phyloP scores from a whole-genome alignment of 352 stramenopile genomes.

The Globisporangium parvum region DNA sequence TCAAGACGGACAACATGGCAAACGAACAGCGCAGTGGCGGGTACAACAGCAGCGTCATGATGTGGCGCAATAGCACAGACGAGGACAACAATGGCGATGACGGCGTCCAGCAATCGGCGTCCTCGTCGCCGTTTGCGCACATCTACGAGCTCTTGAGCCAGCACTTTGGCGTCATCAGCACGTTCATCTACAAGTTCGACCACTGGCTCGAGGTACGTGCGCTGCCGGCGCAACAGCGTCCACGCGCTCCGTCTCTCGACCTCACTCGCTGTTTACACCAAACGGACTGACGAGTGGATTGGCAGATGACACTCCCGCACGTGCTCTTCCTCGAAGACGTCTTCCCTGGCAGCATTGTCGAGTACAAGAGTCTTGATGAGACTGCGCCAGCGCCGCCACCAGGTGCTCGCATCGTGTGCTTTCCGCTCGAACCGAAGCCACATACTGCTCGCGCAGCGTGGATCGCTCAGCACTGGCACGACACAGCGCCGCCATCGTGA shows the following conservation, averaged over 20 bases:
- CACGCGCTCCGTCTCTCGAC: background rate
- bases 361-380: conserved; percentile 51
- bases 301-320: conserved; percentile 34
- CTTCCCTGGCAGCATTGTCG: conserved; percentile 49
- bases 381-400: conserved; percentile 14
- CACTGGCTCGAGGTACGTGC: conserved; percentile 70
- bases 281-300: too few species aligned
- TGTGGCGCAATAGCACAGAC: conserved; percentile 24
- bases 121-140: conserved; percentile 11
- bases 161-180: conserved; percentile 29
- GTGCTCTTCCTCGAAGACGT: conserved; percentile 36
- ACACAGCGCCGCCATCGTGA: background rate
- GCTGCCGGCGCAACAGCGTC: background rate
- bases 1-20: conserved; percentile 60
- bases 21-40: conserved; percentile 58
- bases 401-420: conserved; percentile 60
- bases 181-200: conserved; percentile 83
- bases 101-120: too few species aligned
- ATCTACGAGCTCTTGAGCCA: conserved; percentile 35
- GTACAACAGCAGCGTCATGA: conserved; percentile 77
- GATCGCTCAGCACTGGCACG: conserved; percentile 39
- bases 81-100: background rate
- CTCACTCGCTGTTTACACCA: too few species aligned
- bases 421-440: conserved; percentile 75
- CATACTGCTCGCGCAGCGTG: conserved; percentile 42